A percentile compares a stretch with the other conserved stretches of the same genome.
Conservation (phyloP, 2,329 filamentous ascomycete species). For the Aspergillus intermedius region DNA sequence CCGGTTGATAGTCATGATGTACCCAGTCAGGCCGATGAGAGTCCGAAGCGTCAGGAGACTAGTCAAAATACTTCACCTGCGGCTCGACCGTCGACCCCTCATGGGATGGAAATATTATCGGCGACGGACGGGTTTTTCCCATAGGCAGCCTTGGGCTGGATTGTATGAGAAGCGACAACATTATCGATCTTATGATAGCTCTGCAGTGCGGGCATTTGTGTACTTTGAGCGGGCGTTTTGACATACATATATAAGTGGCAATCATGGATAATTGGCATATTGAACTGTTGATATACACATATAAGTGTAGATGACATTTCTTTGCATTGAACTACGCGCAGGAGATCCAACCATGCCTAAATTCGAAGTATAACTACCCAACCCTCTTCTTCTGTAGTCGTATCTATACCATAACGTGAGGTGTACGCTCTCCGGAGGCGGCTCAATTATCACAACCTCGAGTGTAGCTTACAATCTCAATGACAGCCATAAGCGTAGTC, state of each 20-base stretch:
- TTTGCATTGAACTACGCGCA: no score
- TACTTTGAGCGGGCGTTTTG: not conserved
- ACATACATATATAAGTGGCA: not conserved
- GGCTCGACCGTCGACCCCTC: not conserved
- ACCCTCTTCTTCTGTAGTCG: no score
- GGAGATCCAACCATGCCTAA: no score
- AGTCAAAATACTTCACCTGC: not conserved
- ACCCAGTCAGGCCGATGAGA: not conserved
- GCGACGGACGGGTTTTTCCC: conserved; percentile 14
- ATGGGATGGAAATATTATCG: conserved; percentile 13
- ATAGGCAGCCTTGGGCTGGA: not conserved
- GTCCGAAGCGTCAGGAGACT: not conserved
- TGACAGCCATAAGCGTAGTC: not conserved
- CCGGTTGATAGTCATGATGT: not conserved
- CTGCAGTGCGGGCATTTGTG: not conserved
- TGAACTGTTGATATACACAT: not conserved
- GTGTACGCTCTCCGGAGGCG: no score
- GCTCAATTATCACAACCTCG: no score
- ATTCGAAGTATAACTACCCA: no score
- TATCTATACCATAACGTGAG: no score
- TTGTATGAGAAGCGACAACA: not conserved
- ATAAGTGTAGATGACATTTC: no score
- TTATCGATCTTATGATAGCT: not conserved
- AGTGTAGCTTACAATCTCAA: no score
- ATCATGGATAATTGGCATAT: not conserved